These are phyloP conservation scores for Xylaria sp. DNA, from an alignment of 2,329 filamentous ascomycete species.

Conservation along the genomic window DNA sequence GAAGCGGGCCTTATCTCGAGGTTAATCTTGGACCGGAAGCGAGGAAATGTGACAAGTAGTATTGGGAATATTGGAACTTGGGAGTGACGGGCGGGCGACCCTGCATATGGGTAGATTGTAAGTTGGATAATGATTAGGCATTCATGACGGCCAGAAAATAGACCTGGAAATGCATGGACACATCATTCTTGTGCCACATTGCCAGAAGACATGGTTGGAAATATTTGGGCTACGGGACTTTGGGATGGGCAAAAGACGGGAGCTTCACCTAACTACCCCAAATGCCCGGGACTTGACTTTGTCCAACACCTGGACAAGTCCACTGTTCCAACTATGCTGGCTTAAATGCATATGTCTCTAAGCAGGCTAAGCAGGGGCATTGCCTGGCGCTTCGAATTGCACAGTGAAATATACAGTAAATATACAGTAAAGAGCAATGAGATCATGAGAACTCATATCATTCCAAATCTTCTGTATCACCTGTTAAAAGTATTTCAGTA, in stretches of 20 bases:
- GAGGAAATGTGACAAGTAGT: constrained; percentile 16
- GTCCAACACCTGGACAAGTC: too few species aligned
- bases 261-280: neutral
- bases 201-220: neutral
- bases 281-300: too few species aligned
- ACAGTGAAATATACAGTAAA: too few species aligned
- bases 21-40: neutral
- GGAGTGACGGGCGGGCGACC: constrained; percentile 4
- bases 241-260: neutral
- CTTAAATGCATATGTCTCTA: too few species aligned
- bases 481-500: too few species aligned
- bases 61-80: constrained; percentile 2
- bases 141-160: neutral
- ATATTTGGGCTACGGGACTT: neutral
- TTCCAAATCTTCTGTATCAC: too few species aligned
- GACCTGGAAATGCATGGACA: neutral
- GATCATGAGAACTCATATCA: too few species aligned
- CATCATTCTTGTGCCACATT: constrained; percentile 8
- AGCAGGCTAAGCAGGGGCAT: too few species aligned
- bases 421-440: too few species aligned
- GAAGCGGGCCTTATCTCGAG: constrained; percentile 14
- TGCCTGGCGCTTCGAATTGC: too few species aligned
- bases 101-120: constrained; percentile 1
- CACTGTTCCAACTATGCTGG: too few species aligned
- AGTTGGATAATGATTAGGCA: constrained; percentile 5